A percentile compares a stretch with the other conserved stretches of the same genome.
phyloP scores from a whole-genome alignment of 2,329 filamentous ascomycete genomes.

The Tolypocladium inflatum region DNA sequence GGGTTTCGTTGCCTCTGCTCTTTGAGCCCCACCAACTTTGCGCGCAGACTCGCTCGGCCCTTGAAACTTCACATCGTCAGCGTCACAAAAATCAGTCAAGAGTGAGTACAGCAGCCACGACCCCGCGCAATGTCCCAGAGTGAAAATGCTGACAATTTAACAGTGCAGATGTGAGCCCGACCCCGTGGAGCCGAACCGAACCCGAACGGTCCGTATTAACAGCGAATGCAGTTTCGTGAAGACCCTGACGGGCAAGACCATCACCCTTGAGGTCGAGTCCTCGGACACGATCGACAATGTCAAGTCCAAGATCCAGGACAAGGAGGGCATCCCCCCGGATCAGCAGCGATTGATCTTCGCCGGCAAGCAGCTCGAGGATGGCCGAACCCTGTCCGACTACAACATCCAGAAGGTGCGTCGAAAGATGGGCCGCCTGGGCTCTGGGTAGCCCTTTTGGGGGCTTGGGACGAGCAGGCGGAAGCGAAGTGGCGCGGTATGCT shows the following conservation, averaged over 20 bases:
- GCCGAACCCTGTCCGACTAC: conserved; percentile 93
- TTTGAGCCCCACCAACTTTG: conserved; percentile 34
- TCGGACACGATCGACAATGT: conserved; percentile 99
- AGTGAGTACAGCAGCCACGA: conserved; percentile 37
- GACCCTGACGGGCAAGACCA: conserved; percentile 99
- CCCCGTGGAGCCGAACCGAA: conserved; percentile 13
- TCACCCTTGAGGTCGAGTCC: conserved; percentile 99
- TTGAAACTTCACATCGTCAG: conserved; percentile 31
- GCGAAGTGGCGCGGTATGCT: conserved; percentile 12
- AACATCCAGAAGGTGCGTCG: conserved; percentile 92
- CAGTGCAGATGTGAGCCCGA: conserved; percentile 81
- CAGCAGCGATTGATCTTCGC: conserved; percentile 99
- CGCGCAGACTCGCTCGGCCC: conserved; percentile 22
- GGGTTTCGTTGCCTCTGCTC: conserved; percentile 23
- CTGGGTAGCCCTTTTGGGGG: background rate
- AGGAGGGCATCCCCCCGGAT: conserved; percentile 97
- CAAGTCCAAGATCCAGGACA: conserved; percentile 99
- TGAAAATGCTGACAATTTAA: conserved; percentile 35
- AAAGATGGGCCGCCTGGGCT: background rate
- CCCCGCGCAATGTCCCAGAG: background rate
- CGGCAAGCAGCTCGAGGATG: conserved; percentile 98
- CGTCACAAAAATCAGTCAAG: conserved; percentile 45
- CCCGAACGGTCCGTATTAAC: conserved; percentile 17
- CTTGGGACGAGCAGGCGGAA: background rate
- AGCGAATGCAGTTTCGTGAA: conserved; percentile 78